A percentile compares a stretch with the other conserved stretches of the same genome.
Evolutionary conservation across 495 filamentous ascomycete species (phyloP).

Genomic region (Xylaria intraflava): DNA sequence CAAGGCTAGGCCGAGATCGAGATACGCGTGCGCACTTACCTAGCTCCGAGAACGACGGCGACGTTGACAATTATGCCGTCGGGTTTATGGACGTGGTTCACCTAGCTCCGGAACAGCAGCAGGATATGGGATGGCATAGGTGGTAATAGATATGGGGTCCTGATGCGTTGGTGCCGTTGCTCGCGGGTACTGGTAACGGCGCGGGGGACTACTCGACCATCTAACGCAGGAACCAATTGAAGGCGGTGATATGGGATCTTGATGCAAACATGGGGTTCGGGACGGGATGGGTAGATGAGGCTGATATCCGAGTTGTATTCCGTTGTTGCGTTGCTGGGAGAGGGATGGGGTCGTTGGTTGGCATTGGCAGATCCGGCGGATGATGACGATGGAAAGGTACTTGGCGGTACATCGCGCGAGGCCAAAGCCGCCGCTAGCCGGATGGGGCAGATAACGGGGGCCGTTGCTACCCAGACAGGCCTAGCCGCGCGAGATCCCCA

Average conservation of each 20-base stretch:
- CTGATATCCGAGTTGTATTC: background rate
- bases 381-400: conserved; percentile 6
- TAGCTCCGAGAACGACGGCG: background rate
- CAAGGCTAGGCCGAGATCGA: no score
- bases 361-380: background rate
- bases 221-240: conserved; percentile 3
- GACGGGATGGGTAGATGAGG: background rate
- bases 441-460: no score
- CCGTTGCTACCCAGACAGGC: no score
- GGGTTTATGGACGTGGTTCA: background rate
- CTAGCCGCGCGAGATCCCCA: no score
- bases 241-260: background rate
- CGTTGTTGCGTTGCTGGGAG: conserved; percentile 8
- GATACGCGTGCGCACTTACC: background rate
- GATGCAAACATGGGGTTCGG: background rate
- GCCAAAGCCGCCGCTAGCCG: no score
- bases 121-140: background rate
- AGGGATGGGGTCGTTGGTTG: background rate
- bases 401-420: no score
- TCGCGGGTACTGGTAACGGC: background rate
- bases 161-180: background rate
- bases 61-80: conserved; percentile 1
- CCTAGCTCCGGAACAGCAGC: background rate
- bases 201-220: background rate
- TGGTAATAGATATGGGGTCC: background rate